Percentiles rank a stretch among this genome's conserved stretches.
Conservation (phyloP, 225 moss, liverwort and hornwort species). For the Ulota crispa region DNA sequence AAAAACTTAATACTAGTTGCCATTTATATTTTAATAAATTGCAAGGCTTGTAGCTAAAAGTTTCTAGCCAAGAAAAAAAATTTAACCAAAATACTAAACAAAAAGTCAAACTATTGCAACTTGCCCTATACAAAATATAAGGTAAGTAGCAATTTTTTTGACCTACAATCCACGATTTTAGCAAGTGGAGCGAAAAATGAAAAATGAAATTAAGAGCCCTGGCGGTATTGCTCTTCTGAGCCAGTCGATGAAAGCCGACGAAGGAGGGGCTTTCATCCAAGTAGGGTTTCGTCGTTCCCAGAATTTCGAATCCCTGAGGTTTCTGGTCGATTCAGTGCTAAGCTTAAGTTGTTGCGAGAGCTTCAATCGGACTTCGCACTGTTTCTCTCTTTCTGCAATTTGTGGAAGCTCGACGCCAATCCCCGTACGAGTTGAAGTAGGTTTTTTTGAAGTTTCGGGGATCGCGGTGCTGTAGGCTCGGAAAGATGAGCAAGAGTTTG, state of each 20-base stretch:
- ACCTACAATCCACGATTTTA: too few species aligned
- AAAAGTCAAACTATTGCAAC: too few species aligned
- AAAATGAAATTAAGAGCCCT: too few species aligned
- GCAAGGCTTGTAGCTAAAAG: too few species aligned
- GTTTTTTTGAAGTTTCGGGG: neutral
- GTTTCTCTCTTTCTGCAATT: neutral
- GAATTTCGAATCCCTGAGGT: neutral
- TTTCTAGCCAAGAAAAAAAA: too few species aligned
- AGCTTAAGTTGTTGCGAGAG: neutral
- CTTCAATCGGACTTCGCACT: neutral
- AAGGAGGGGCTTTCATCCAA: neutral
- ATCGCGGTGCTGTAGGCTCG: neutral
- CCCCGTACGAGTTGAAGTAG: neutral
- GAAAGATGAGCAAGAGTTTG: slow-evolving; percentile 67
- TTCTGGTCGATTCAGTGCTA: neutral
- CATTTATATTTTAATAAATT: too few species aligned
- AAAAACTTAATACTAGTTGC: too few species aligned
- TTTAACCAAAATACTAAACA: too few species aligned
- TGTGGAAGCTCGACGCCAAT: neutral
- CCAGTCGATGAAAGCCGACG: neutral
- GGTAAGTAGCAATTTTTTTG: too few species aligned
- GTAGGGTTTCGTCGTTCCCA: slow-evolving; percentile 18
- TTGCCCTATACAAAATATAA: too few species aligned
- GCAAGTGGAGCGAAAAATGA: too few species aligned
- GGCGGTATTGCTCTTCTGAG: neutral